These are phyloP conservation scores for Colletotrichum abscissum DNA, from an alignment of 2,329 filamentous ascomycete species.

Conservation along the genomic window DNA sequence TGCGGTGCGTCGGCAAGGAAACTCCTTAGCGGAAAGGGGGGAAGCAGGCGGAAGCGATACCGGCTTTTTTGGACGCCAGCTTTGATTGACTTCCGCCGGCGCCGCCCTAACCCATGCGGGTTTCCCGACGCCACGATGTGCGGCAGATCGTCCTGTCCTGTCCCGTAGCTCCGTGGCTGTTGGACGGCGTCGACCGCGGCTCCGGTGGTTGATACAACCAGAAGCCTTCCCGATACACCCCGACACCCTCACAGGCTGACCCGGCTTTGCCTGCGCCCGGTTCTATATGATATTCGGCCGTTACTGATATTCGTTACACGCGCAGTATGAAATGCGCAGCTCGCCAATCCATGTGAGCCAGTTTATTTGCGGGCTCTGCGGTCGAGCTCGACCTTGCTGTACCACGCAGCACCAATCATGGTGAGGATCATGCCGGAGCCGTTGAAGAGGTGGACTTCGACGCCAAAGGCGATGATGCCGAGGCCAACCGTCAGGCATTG, in stretches of 20 bases:
- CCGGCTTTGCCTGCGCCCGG: conserved; percentile 19
- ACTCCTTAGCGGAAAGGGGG: neutral
- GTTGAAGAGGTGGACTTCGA: conserved; percentile 62
- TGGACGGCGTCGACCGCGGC: neutral
- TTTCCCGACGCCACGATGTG: neutral
- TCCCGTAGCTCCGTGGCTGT: neutral
- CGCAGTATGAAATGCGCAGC: conserved; percentile 5
- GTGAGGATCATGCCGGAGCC: conserved; percentile 67
- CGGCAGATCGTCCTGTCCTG: neutral
- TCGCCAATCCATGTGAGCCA: neutral
- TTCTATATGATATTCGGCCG: conserved; percentile 30
- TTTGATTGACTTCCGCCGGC: conserved; percentile 11
- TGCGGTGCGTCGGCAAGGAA: neutral
- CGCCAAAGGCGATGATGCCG: conserved; percentile 64
- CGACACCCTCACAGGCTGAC: neutral
- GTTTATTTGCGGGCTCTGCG: conserved; percentile 49
- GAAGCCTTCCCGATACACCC: conserved; percentile 7
- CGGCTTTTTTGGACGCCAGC: neutral
- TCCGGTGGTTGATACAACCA: conserved; percentile 7
- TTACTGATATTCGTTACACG: conserved; percentile 34
- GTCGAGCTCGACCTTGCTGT: conserved; percentile 67
- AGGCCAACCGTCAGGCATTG: conserved; percentile 67
- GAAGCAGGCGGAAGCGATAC: neutral
- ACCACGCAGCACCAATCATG: conserved; percentile 65
- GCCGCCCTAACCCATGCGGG: neutral